These are phyloP conservation scores for Amanita jacksonii DNA, from an alignment of 768 basidiomycete genomes.

Conservation along the genomic window DNA sequence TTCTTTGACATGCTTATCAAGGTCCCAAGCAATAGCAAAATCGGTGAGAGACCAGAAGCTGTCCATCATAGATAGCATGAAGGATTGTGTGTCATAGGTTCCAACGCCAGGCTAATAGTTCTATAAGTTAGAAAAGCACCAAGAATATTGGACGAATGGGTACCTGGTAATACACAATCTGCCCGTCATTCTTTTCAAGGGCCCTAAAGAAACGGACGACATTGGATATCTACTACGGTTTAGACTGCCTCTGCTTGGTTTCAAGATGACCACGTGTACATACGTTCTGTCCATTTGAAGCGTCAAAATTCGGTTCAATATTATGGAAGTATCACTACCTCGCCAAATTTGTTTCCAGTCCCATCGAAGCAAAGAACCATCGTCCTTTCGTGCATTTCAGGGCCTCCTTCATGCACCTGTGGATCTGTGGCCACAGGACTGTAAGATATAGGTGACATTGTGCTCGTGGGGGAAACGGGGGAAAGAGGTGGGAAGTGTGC, in stretches of 20 bases:
- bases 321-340: constrained; percentile 11
- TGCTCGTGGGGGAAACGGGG: too few species aligned
- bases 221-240: constrained; percentile 13
- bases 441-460: too few species aligned
- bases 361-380: constrained; percentile 22
- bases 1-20: constrained; percentile 22
- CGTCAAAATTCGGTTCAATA: too few species aligned
- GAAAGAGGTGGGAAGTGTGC: too few species aligned
- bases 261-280: too few species aligned
- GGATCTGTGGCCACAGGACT: too few species aligned
- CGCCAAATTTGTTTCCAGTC: constrained; percentile 21
- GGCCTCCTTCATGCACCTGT: too few species aligned
- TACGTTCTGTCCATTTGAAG: too few species aligned
- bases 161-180: constrained; percentile 16
- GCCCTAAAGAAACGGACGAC: constrained; percentile 15
- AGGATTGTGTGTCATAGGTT: constrained; percentile 15
- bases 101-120: constrained; percentile 21
- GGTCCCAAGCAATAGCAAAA: constrained; percentile 15
- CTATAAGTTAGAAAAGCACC: too few species aligned
- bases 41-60: constrained; percentile 14
- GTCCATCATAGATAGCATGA: constrained; percentile 13
- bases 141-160: too few species aligned
- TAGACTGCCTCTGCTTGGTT: too few species aligned
- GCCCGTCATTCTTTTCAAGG: constrained; percentile 13
- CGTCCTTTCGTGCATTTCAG: background rate